Conservation (phyloP, 768 basidiomycete genomes). For the Boletus vermiculosoides region DNA sequence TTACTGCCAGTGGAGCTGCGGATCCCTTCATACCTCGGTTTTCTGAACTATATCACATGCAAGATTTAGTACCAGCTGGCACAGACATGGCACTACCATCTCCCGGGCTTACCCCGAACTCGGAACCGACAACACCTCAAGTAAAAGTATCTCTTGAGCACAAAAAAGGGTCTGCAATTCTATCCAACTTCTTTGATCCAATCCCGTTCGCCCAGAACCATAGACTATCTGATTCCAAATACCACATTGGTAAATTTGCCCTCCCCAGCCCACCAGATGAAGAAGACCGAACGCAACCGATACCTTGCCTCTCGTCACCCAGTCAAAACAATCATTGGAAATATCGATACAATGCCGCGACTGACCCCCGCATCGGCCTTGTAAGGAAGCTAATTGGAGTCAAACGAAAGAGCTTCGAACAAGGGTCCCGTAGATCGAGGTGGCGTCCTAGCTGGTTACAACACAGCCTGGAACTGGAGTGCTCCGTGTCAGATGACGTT, state of each 20-base stretch:
- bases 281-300: constrained; percentile 35
- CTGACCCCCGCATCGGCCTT: constrained; percentile 71
- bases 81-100: constrained; percentile 51
- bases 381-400: constrained; percentile 66
- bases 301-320: constrained; percentile 21
- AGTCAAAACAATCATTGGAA: constrained; percentile 42
- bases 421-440: constrained; percentile 36
- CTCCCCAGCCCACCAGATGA: constrained; percentile 64
- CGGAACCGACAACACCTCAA: constrained; percentile 52
- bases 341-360: constrained; percentile 53
- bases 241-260: constrained; percentile 68
- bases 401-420: constrained; percentile 57
- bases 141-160: constrained; percentile 43
- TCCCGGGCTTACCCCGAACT: constrained; percentile 49
- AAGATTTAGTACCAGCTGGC: constrained; percentile 28
- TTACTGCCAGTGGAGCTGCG: constrained; percentile 26
- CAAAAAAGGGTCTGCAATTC: constrained; percentile 14
- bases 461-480: constrained; percentile 48
- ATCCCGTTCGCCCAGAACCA: constrained; percentile 72
- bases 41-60: constrained; percentile 23
- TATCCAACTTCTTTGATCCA: constrained; percentile 56
- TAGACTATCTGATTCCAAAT: constrained; percentile 68
- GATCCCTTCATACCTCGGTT: constrained; percentile 22
- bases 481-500: constrained; percentile 32
- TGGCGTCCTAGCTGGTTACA: constrained; percentile 44